Evolutionary conservation across 495 filamentous ascomycete species (phyloP), one percentile per base, ranked within the genome.

Genomic region (Trichoderma erinaceum): DNA sequence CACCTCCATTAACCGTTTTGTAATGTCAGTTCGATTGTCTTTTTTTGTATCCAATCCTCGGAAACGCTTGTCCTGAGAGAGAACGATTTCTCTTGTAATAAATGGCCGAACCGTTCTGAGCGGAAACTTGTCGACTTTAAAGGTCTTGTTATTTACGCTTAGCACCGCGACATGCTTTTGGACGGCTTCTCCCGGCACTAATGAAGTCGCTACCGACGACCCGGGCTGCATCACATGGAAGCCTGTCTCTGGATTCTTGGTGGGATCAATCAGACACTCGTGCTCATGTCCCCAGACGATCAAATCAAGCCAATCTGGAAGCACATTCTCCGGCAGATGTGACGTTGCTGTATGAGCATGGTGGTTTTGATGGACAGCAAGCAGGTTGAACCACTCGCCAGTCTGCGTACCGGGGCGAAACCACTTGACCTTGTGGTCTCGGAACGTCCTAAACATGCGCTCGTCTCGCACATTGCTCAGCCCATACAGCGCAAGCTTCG

Each of bases 271-370:
- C 5, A 95, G 76, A 75, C 94, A 98, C 78, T 99, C 96, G 72
- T 99, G 95, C 76, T 99, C 95, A 73, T 99, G 95, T 29, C 95
- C 95, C 95, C 95, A 99, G 61, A 99, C 81, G 0, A 98, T 87
- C 18, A 99, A 80, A 74, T 99, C 91, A 46, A 98, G 78, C 74
- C 96, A 99, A 6, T 90, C 88, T 0, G 95, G 96, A 0, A 99
- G 86, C 74, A 97, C 95, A 73, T 92, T 92, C 74, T 99, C 96
- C 2, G 96, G 92, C 0, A 99, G 83, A 73, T 97, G 98, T 23
- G 90, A 86, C 3, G 92, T 97, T 46, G 92, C 86, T 3, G 90
- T 96, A 73, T 97, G 89, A 1, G 93, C 90, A 71, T 94, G 86
- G 73, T 97, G 95, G 75, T 99, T 99, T 74, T 99, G 95, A 77